Evolutionary conservation across 2,329 filamentous ascomycete species (phyloP), one percentile per base, ranked within the genome.

Genomic region (Geoglossum cookeanum): DNA sequence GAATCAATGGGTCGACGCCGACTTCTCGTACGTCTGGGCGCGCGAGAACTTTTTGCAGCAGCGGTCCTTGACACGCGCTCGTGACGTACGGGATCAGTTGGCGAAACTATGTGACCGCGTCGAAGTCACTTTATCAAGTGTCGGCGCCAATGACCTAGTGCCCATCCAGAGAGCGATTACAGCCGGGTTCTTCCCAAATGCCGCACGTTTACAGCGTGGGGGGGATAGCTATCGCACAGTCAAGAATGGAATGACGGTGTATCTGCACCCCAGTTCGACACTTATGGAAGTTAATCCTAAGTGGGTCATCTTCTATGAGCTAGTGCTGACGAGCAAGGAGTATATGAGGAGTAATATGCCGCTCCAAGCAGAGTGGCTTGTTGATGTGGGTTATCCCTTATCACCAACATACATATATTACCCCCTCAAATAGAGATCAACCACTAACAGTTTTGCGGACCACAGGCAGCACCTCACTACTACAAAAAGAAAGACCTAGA

Each of bases 41-140:
- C 83, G 84, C 54, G 91, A 97, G 71, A 96, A 97, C 68, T 98
- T 94, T 68, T 68, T 98, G 8, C 90, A 97, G 67, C 88, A 94
- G 68, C 81, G 90, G 15, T 86, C 84, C n/a, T 76, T 98, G 2
- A 92, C 84, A 0, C 81, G 92, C 0, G 91, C 89, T 0, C 81
- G 91, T 33, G 90, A 97, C 64, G 88, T 98, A 1, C 82, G 90
- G 55, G 92, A 97, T 61, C 92, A 98, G 68, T 78, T 98, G 0
- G 81, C 83, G 56, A 91, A 94, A 64, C 79, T 98, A 3, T 96
- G 91, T 70, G 92, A 98, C 63, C 83, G 90, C 3, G 88, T 97
- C 30, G 92, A 96, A 69, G 85, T 97, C 4, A 76, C 79, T 0
- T 63, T 78, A 33, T 78, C 80, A 1, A 85, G 82, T 1, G 79